Conservation (phyloP, 2,329 filamentous ascomycete species). For the Calonectria pauciramosa region DNA sequence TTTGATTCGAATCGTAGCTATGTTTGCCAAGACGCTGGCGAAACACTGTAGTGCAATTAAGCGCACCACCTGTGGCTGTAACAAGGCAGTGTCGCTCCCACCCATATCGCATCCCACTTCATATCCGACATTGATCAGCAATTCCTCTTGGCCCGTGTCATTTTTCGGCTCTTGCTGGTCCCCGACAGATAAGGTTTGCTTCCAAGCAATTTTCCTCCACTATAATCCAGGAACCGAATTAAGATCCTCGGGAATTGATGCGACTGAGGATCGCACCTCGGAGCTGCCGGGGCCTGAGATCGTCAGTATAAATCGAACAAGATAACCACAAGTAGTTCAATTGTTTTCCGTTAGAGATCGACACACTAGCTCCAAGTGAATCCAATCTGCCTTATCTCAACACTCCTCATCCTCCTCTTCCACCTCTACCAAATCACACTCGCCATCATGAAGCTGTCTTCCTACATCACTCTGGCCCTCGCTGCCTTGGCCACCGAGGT, state of each 20-base stretch:
- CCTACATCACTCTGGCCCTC: not conserved
- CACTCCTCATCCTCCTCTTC: not conserved
- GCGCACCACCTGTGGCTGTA: not conserved
- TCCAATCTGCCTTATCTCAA: too few relatives aligned
- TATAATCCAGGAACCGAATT: not conserved
- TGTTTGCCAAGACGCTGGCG: not conserved
- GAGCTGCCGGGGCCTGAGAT: not conserved
- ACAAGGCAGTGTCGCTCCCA: not conserved
- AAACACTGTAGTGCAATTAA: not conserved
- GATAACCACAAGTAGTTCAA: not conserved
- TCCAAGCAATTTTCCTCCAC: constrained; percentile 2
- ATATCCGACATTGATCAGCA: constrained; percentile 9
- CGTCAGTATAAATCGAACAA: not conserved
- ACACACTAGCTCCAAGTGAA: too few relatives aligned
- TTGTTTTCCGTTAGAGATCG: not conserved
- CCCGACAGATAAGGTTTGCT: not conserved
- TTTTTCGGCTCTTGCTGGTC: not conserved
- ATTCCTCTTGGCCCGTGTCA: not conserved
- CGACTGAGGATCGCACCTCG: not conserved
- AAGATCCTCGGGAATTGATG: not conserved
- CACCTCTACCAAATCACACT: too few relatives aligned
- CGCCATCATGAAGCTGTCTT: not conserved
- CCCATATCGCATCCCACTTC: not conserved
- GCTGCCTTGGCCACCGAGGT: not conserved
- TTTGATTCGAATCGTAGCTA: not conserved